Conservation (phyloP, 345 rosid species). For the rapeseed (Brassica napus) region Da-Ae NC_063445.1:1015501-1016000, state of each 20-base stretch:
- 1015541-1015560: constrained; percentile 83
- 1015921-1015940: constrained; percentile 78
- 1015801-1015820: constrained; percentile 86
- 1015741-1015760: constrained; percentile 68
- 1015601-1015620: constrained; percentile 41
- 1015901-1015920: constrained; percentile 85
- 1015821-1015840: constrained; percentile 56
- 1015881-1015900: constrained; percentile 91
- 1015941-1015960: constrained; percentile 88
- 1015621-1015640: too few relatives aligned
- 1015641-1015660: too few relatives aligned
- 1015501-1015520: constrained; percentile 43
- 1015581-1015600: constrained; percentile 63
- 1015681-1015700: constrained; percentile 60
- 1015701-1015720: too few relatives aligned
- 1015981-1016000: constrained; percentile 83
- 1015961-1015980: constrained; percentile 72
- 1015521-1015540: constrained; percentile 38
- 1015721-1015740: constrained; percentile 48
- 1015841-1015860: constrained; percentile 40
- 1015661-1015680: constrained; percentile 52
- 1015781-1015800: too few relatives aligned
- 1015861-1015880: constrained; percentile 71
- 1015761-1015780: too few relatives aligned
- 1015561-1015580: constrained; percentile 78